Conservation (phyloP, 768 basidiomycete species). For the Kwoniella sp. region DNA sequence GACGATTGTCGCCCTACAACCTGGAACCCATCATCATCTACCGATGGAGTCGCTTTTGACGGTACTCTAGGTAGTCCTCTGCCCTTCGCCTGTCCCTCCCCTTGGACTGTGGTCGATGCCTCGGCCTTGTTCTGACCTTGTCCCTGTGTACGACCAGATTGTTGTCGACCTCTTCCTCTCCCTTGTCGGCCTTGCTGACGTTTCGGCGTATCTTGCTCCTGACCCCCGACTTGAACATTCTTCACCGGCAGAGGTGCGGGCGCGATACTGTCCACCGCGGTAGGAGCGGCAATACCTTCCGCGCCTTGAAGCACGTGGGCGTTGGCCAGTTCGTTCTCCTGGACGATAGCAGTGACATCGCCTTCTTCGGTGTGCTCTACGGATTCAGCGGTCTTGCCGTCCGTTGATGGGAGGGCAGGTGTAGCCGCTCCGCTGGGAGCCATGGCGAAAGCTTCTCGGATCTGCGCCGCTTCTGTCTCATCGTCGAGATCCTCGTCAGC, state of each 20-base stretch:
- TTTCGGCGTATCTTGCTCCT: not conserved
- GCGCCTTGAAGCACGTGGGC: conserved; percentile 13
- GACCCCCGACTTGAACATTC: not conserved
- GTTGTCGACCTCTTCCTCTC: conserved; percentile 3
- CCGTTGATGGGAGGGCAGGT: conserved; percentile 8
- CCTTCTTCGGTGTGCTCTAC: conserved; percentile 9
- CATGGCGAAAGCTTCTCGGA: conserved; percentile 26
- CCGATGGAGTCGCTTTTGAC: conserved; percentile 4
- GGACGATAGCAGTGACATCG: conserved; percentile 8
- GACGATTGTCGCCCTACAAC: conserved; percentile 29
- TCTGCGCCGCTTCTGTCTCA: conserved; percentile 18
- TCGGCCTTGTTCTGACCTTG: not conserved
- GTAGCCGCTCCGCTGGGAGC: conserved; percentile 15
- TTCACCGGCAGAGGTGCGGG: conserved; percentile 12
- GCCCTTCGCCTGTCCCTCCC: not conserved
- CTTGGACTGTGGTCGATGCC: not conserved
- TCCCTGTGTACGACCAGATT: conserved; percentile 5
- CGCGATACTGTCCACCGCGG: conserved; percentile 9
- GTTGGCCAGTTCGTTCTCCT: conserved; percentile 20
- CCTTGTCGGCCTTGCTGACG: not conserved
- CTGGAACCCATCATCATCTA: conserved; percentile 49
- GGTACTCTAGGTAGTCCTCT: conserved; percentile 6
- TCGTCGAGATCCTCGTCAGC: conserved; percentile 32
- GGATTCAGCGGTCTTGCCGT: conserved; percentile 13
- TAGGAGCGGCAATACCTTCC: conserved; percentile 2